Conservation (phyloP, 148 eudicot species). For the Vaccinium myrtillus region DNA sequence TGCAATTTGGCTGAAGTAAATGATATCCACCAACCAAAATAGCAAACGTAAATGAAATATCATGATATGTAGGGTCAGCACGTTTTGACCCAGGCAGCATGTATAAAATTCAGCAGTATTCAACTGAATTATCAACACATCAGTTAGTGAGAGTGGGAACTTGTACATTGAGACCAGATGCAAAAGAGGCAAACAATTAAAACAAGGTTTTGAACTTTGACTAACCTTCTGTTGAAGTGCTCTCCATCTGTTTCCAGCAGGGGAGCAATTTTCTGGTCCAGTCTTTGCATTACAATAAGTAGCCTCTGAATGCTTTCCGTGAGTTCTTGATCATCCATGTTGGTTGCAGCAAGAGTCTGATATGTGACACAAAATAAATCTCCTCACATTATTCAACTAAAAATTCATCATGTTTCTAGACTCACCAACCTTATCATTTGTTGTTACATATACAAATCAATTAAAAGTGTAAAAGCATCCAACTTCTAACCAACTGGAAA, state of each 20-base stretch:
- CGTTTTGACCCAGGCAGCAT: background rate
- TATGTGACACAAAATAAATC: background rate
- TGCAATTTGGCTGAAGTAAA: background rate
- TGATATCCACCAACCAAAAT: background rate
- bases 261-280: constrained; percentile 83
- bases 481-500: background rate
- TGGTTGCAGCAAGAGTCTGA: constrained; percentile 91
- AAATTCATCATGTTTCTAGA: background rate
- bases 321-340: constrained; percentile 83
- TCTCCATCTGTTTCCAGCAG: constrained; percentile 93
- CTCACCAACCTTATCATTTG: background rate
- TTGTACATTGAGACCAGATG: background rate
- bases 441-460: background rate
- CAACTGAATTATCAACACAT: background rate
- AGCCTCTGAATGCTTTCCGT: constrained; percentile 89
- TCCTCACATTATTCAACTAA: background rate
- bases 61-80: background rate
- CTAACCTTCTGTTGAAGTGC: constrained; percentile 77
- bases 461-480: background rate
- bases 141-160: background rate
- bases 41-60: background rate
- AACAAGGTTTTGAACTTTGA: constrained; percentile 14
- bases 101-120: background rate
- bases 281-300: constrained; percentile 88
- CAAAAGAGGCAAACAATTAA: background rate